Conservation (phyloP, 768 basidiomycete genomes). For the Galerina marginata region DNA sequence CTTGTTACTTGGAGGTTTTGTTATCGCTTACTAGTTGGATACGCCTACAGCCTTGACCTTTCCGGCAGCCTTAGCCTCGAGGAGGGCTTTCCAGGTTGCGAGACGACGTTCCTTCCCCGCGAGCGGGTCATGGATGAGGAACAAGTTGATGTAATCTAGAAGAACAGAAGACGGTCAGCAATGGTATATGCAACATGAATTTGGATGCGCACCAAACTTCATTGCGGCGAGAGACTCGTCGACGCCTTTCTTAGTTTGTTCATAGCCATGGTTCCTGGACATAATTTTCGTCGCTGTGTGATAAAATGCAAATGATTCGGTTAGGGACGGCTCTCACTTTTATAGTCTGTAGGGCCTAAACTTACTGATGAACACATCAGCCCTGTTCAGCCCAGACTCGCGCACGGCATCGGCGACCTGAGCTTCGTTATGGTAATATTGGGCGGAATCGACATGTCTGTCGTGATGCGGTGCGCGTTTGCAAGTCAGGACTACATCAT, state of each 20-base stretch:
- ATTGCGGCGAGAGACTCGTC: conserved; percentile 55
- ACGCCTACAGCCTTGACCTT: conserved; percentile 78
- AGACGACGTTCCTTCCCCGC: conserved; percentile 68
- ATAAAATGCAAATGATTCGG: background rate
- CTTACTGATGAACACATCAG: conserved; percentile 73
- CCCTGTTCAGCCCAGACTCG: conserved; percentile 57
- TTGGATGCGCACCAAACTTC: conserved; percentile 51
- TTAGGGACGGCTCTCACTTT: no score
- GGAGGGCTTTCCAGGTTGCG: conserved; percentile 71
- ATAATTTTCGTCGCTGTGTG: conserved; percentile 64
- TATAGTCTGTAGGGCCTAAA: no score
- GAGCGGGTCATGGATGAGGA: conserved; percentile 77
- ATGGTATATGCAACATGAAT: background rate
- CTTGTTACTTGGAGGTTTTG: background rate
- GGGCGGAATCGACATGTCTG: conserved; percentile 72
- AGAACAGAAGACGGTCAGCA: background rate
- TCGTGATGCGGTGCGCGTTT: background rate
- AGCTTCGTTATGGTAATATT: conserved; percentile 67
- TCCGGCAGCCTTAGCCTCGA: conserved; percentile 62
- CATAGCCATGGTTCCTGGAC: conserved; percentile 62
- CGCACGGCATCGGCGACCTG: conserved; percentile 62
- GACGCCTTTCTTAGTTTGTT: conserved; percentile 58
- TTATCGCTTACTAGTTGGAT: conserved; percentile 72
- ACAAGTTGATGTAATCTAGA: conserved; percentile 40
- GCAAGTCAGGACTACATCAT: background rate